A percentile compares a stretch with the other conserved stretches of the same genome.
Evolutionary conservation across 2,329 filamentous ascomycete genomes (phyloP).

Genomic region (Stagonosporopsis tanaceti): DNA sequence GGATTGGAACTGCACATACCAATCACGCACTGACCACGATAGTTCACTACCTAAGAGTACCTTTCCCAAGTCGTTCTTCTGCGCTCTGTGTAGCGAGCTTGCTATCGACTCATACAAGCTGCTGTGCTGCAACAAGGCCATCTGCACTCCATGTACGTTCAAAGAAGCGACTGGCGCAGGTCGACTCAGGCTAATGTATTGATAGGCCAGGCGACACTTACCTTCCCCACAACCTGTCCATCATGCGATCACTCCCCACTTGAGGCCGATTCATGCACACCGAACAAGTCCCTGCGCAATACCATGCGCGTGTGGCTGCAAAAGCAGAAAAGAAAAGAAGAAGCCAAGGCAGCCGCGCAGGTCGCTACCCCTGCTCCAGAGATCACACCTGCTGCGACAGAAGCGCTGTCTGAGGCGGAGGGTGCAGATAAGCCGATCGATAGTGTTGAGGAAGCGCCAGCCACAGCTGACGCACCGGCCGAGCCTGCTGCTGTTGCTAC

Average conservation of each 20-base stretch:
- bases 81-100: slow-evolving; percentile 89
- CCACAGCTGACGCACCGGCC: slow-evolving; percentile 19
- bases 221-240: slow-evolving; percentile 84
- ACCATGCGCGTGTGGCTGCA: slow-evolving; percentile 92
- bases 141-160: slow-evolving; percentile 84
- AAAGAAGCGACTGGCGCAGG: neutral
- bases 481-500: slow-evolving; percentile 21
- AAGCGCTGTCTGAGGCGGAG: slow-evolving; percentile 30
- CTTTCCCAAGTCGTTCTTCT: slow-evolving; percentile 95
- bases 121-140: slow-evolving; percentile 93
- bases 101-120: slow-evolving; percentile 90
- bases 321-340: slow-evolving; percentile 76
- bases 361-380: slow-evolving; percentile 38
- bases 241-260: slow-evolving; percentile 93
- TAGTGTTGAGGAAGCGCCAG: slow-evolving; percentile 37
- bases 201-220: slow-evolving; percentile 40
- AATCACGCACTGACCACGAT: slow-evolving; percentile 25
- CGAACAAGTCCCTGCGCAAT: slow-evolving; percentile 88
- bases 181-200: neutral
- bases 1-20: too few species aligned
- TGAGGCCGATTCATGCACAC: slow-evolving; percentile 83
- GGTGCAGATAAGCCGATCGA: slow-evolving; percentile 39
- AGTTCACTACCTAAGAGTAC: slow-evolving; percentile 82
- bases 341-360: slow-evolving; percentile 43
- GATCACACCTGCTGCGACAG: slow-evolving; percentile 28